Base-by-base conservation (phyloP, 1,284 basidiomycete genomes). In the Lignosus rhinocerotis region DNA sequence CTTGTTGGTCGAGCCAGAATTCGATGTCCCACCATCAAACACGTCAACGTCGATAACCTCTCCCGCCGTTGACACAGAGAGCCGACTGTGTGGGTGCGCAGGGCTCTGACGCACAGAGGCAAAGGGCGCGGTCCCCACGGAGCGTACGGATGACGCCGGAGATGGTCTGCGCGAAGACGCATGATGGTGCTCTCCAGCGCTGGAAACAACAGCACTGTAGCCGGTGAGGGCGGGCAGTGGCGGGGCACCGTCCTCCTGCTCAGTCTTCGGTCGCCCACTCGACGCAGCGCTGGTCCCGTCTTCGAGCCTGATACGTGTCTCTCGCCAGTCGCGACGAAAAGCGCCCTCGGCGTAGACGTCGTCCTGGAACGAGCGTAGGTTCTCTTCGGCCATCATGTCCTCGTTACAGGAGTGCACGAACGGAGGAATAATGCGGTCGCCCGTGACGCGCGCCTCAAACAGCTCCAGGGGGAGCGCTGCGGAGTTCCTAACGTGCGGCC, bases 291-390 rank as follows among this genome's bases (percentile, higher is more conserved):
- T 12, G 54, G 58, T 36, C 48, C 59, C 44, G 64, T 69, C 73
- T 30, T 66, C 61, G 11, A 67, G 63, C 4, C 66, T 60, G 34
- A 80, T 61, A n/a, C 82, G 72, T 9, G 84, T 82, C 72, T 91
- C 90, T 38, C 87, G 78, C 88, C 88, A 92, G 69, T 91, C 90
- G 21, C 89, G 78, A 58, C 80, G 78, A 70, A 89, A 90, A 2
- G 90, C 65, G 57, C 79, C 85, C 66, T 92, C 88, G 0, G 77
- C 73, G 1, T 78, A 76, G 5, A 88, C 63, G 1, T 81, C 81
- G 61, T 91, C 90, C 66, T 89, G 85, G 62, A 90, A 86, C 12
- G 77, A 74, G n/a, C 79, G 75, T 12, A 84, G 62, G 50, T 79
- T 79, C 14, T 76, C 75, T 56, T 83, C 79, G 21, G 75, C 69